Evolutionary conservation across 192 early-diverging fungal genomes (phyloP).

Genomic region (Haplosporangium gracile): DNA sequence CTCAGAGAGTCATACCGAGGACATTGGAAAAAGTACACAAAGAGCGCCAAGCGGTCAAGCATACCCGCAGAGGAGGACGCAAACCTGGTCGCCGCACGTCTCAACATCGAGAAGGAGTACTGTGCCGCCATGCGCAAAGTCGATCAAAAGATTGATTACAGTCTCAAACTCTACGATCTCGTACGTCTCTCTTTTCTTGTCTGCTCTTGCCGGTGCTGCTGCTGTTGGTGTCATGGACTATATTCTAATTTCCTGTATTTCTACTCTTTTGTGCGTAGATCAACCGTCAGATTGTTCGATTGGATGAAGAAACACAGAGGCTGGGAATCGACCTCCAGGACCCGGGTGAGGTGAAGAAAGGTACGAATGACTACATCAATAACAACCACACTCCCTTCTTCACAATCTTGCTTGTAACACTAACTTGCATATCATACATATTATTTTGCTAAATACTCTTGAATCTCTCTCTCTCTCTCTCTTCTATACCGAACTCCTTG

Average conservation of each 20-base stretch:
- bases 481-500: not conserved
- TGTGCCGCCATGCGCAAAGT: conserved; percentile 61
- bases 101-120: conserved; percentile 60
- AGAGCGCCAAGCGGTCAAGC: conserved; percentile 45
- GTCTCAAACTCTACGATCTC: conserved; percentile 63
- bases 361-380: conserved; percentile 18
- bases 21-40: conserved; percentile 59
- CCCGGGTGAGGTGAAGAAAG: conserved; percentile 45
- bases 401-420: not conserved
- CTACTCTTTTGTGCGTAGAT: conserved; percentile 5
- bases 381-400: not conserved
- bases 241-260: not conserved
- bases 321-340: conserved; percentile 53
- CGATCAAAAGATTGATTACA: conserved; percentile 67
- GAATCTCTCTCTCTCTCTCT: not conserved
- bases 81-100: conserved; percentile 26
- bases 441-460: not conserved
- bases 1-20: conserved; percentile 54
- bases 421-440: not conserved
- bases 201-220: not conserved
- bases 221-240: not conserved
- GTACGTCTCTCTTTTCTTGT: conserved; percentile 24
- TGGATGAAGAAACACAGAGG: conserved; percentile 49
- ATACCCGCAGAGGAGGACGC: conserved; percentile 35
- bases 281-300: conserved; percentile 48